A percentile compares a stretch with the other conserved stretches of the same genome.
phyloP scores from a whole-genome alignment of 345 rosid genomes.

The Psidium friedrichsthalianum region DNA sequence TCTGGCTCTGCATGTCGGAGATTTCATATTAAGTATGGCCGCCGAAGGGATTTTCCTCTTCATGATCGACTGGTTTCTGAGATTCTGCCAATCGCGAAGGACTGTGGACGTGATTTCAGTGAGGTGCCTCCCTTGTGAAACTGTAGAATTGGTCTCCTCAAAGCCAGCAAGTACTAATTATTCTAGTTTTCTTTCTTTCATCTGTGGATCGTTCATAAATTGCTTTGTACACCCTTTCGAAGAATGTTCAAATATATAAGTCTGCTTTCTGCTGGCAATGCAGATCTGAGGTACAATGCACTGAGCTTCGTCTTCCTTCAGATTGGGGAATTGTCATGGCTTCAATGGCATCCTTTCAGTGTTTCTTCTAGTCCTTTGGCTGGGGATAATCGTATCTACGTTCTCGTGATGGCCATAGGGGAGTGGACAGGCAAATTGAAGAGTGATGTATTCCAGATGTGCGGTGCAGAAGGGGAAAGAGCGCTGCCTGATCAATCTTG shows the following conservation, averaged over 20 bases:
- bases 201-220: too few species aligned
- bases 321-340: constrained; percentile 76
- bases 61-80: constrained; percentile 81
- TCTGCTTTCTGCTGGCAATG: not conserved
- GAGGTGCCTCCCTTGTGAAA: constrained; percentile 70
- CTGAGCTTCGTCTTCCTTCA: constrained; percentile 82
- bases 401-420: constrained; percentile 82
- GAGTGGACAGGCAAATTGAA: constrained; percentile 69
- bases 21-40: constrained; percentile 54
- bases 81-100: constrained; percentile 83
- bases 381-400: constrained; percentile 52
- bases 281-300: constrained; percentile 72
- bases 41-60: constrained; percentile 79
- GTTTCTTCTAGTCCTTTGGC: constrained; percentile 89
- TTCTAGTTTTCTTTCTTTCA: not conserved
- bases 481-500: constrained; percentile 1
- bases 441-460: constrained; percentile 23
- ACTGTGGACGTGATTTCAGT: constrained; percentile 66
- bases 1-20: constrained; percentile 83
- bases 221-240: not conserved
- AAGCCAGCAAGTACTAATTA: constrained; percentile 60
- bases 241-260: not conserved
- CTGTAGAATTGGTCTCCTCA: constrained; percentile 59
- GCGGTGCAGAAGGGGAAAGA: constrained; percentile 19
- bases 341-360: constrained; percentile 98